Conservation (phyloP, 768 basidiomycete genomes). For the Phylloporus sp. region DNA sequence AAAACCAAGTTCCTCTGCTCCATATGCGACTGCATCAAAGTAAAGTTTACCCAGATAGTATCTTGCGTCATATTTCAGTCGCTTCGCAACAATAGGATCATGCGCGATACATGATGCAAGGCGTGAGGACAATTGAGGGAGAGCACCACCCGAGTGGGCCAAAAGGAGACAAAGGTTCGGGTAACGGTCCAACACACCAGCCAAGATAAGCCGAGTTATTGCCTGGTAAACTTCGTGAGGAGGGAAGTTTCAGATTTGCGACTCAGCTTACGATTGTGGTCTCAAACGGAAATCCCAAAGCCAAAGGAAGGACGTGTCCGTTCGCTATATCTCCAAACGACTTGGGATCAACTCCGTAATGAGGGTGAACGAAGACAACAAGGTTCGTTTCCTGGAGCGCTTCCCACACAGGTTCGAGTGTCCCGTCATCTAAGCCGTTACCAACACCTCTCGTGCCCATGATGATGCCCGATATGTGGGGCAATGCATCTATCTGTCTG, state of each 20-base stretch:
- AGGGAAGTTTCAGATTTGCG: background rate
- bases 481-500: slow-evolving; percentile 57
- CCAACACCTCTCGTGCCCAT: slow-evolving; percentile 80
- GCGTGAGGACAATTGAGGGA: slow-evolving; percentile 80
- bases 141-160: slow-evolving; percentile 83
- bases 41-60: slow-evolving; percentile 79
- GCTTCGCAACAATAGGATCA: slow-evolving; percentile 72
- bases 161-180: slow-evolving; percentile 73
- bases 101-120: slow-evolving; percentile 83
- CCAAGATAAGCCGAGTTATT: slow-evolving; percentile 73
- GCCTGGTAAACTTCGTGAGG: slow-evolving; percentile 40
- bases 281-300: slow-evolving; percentile 87
- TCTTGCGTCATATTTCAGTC: slow-evolving; percentile 77
- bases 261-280: slow-evolving; percentile 67
- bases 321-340: slow-evolving; percentile 76
- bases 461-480: slow-evolving; percentile 73
- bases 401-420: slow-evolving; percentile 78
- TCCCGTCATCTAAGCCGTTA: slow-evolving; percentile 74
- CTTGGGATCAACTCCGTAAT: slow-evolving; percentile 74
- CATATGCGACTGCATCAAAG: slow-evolving; percentile 87
- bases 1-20: slow-evolving; percentile 78
- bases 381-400: slow-evolving; percentile 66
- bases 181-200: slow-evolving; percentile 77
- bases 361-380: slow-evolving; percentile 82
- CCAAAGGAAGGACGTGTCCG: slow-evolving; percentile 84